Percentiles rank a stretch among this genome's conserved stretches.
phyloP scores from a whole-genome alignment of 768 basidiomycete genomes.

The Mycena leptocephala region DNA sequence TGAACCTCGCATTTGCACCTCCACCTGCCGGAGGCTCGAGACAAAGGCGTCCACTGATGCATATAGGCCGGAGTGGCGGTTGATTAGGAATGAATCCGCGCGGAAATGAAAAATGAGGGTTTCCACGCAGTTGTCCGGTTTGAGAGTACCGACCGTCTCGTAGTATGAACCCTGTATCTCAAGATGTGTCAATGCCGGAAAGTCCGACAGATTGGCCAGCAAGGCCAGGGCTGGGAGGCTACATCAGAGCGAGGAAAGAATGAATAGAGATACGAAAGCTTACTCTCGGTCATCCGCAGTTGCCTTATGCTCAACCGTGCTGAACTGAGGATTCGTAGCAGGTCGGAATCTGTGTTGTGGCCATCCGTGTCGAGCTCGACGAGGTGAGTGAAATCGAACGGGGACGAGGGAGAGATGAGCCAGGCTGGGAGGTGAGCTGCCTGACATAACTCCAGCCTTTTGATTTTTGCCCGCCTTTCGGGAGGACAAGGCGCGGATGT shows the following conservation, averaged over 20 bases:
- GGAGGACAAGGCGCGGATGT: no score
- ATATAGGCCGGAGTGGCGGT: no score
- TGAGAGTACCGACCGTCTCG: background rate
- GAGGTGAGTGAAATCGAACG: background rate
- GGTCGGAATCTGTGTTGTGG: no score
- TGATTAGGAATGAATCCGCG: background rate
- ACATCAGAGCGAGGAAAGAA: background rate
- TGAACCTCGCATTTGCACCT: no score
- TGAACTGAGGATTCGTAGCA: background rate
- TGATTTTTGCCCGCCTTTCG: no score
- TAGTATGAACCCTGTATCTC: background rate
- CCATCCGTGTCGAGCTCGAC: background rate
- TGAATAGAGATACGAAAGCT: background rate
- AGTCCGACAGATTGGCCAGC: background rate
- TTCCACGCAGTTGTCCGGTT: background rate
- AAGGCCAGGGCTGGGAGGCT: background rate
- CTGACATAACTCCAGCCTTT: no score
- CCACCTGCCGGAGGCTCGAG: no score
- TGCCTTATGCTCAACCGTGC: no score
- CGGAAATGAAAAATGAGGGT: background rate
- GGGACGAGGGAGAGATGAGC: background rate
- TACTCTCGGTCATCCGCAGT: no score
- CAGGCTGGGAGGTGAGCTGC: background rate
- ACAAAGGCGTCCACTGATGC: no score
- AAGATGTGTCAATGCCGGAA: background rate